Evolutionary conservation across 1,284 basidiomycete genomes (phyloP).

Genomic region (Melampsora americana): DNA sequence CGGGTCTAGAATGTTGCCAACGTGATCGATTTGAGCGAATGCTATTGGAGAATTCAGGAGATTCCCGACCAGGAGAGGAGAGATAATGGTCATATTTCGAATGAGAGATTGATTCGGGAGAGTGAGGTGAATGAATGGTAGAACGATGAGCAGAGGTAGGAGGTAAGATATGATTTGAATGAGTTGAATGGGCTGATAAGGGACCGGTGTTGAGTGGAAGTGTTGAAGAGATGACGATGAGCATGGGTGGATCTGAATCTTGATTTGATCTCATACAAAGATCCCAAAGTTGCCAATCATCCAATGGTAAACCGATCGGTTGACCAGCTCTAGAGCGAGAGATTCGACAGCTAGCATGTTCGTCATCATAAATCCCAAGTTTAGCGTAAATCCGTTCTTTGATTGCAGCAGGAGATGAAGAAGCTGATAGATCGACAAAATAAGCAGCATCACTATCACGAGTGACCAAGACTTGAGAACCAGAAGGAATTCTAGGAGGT

Average conservation of each 20-base stretch:
- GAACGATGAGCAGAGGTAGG: not conserved
- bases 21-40: conserved; percentile 22
- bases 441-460: conserved; percentile 42
- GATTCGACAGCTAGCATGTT: conserved; percentile 39
- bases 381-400: conserved; percentile 44
- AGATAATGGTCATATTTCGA: conserved; percentile 18
- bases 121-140: conserved; percentile 34
- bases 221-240: conserved; percentile 27
- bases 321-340: conserved; percentile 38
- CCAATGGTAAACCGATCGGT: conserved; percentile 38
- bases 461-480: conserved; percentile 44
- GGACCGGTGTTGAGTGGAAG: not conserved
- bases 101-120: conserved; percentile 25
- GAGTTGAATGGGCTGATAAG: not conserved
- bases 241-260: conserved; percentile 44
- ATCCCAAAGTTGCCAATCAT: conserved; percentile 45
- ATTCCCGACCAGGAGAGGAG: conserved; percentile 28
- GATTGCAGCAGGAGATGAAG: conserved; percentile 42
- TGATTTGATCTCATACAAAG: conserved; percentile 37
- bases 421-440: conserved; percentile 42
- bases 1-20: conserved; percentile 23
- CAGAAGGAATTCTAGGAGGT: conserved; percentile 32
- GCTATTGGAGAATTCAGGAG: conserved; percentile 18
- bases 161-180: conserved; percentile 5
- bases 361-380: conserved; percentile 44